These are phyloP conservation scores for Cucurbitaria berberidis DNA, from an alignment of 2,329 filamentous ascomycete genomes.

Conservation along the genomic window DNA sequence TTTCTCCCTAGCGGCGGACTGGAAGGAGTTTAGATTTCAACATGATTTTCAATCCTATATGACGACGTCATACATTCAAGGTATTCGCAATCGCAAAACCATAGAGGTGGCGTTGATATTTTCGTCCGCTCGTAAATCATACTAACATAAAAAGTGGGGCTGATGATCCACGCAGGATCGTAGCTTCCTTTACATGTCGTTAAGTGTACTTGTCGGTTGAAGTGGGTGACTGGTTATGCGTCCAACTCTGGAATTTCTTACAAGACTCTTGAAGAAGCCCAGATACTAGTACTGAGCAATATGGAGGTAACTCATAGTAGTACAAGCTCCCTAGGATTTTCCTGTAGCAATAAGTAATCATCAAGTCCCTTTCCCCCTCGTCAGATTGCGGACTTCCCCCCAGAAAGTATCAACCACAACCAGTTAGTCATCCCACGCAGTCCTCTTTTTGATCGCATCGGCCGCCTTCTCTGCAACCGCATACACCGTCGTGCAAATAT, in stretches of 20 bases:
- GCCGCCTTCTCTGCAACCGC: conserved; percentile 30
- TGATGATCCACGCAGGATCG: neutral
- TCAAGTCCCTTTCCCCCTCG: no score
- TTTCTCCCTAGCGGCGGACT: neutral
- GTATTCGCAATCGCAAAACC: no score
- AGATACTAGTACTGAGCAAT: no score
- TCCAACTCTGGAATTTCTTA: neutral
- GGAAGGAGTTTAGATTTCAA: neutral
- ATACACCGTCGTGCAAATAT: conserved; percentile 32
- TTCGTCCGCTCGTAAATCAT: neutral
- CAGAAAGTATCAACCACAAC: neutral
- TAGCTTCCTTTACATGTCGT: no score
- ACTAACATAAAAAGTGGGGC: neutral
- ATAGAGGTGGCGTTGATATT: neutral
- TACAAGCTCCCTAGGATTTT: no score
- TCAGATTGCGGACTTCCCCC: neutral
- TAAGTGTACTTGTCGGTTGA: no score
- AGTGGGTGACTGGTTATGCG: neutral
- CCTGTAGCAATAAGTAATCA: no score
- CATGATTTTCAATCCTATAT: neutral
- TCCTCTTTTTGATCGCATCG: conserved; percentile 14
- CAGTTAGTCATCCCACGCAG: conserved; percentile 1
- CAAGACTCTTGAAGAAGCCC: no score
- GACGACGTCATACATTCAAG: neutral
- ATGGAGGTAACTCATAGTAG: no score